Evolutionary conservation across 192 early-diverging fungal genomes (phyloP).

Genomic region (Obelidium mucronatum): DNA sequence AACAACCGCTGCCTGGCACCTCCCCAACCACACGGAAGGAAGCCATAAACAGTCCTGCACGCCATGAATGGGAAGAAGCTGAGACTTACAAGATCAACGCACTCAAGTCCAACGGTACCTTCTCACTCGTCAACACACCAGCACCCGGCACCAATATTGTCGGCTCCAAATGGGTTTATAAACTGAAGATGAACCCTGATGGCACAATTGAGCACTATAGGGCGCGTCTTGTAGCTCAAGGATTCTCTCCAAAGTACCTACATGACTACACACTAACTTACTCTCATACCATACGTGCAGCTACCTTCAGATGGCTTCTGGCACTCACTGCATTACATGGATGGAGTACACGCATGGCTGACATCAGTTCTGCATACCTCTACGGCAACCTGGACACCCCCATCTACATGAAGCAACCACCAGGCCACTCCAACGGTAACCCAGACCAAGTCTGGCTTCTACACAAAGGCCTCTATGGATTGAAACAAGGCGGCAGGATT

Average conservation of each 20-base stretch:
- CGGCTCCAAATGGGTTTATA: conserved; percentile 39
- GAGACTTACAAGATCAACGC: not conserved
- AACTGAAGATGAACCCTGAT: conserved; percentile 27
- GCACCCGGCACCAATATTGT: not conserved
- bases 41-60: conserved; percentile 3
- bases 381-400: not conserved
- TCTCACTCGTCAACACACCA: conserved; percentile 5
- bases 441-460: not conserved
- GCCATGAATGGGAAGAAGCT: not conserved
- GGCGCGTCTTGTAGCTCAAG: conserved; percentile 44
- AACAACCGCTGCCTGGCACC: not conserved
- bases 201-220: conserved; percentile 32
- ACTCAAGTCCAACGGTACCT: conserved; percentile 1
- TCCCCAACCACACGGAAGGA: not conserved
- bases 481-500: not conserved
- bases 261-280: conserved; percentile 37
- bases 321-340: not conserved
- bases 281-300: conserved; percentile 11
- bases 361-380: conserved; percentile 15
- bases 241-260: conserved; percentile 31
- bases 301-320: conserved; percentile 10
- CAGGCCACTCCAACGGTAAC: not conserved
- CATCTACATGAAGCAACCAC: conserved; percentile 25
- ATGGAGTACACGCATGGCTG: conserved; percentile 1
- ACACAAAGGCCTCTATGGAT: conserved; percentile 21